A percentile compares a stretch with the other conserved stretches of the same genome.
These are phyloP conservation scores for Karstenula rhodostoma DNA, from an alignment of 2,329 filamentous ascomycete species.

Conservation along the genomic window DNA sequence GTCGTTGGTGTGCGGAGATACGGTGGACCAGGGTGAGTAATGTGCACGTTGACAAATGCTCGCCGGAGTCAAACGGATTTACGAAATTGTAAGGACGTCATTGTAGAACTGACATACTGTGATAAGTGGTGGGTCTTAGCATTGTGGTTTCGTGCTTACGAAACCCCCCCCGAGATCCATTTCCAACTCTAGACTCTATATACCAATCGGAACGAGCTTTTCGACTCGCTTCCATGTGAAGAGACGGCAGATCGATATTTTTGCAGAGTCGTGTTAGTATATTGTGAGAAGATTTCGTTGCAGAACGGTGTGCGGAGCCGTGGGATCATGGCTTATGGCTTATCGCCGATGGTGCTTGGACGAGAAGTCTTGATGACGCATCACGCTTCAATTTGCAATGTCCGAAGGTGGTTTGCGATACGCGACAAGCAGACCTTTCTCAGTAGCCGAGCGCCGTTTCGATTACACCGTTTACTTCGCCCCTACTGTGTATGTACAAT, in stretches of 20 bases:
- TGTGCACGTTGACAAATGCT: slow-evolving; percentile 5
- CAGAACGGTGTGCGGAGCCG: not conserved
- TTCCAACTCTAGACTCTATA: not conserved
- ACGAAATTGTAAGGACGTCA: slow-evolving; percentile 1
- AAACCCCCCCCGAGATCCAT: not conserved
- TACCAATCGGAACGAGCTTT: not conserved
- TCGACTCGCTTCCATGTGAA: not conserved
- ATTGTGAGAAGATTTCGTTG: not conserved
- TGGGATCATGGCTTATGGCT: not conserved
- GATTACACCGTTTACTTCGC: not conserved
- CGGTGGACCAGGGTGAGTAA: slow-evolving; percentile 8
- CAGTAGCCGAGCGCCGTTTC: not conserved
- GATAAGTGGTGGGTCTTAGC: slow-evolving; percentile 1
- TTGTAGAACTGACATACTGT: not conserved
- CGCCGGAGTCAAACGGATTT: slow-evolving; percentile 10
- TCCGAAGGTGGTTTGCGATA: not conserved
- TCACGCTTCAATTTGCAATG: not conserved
- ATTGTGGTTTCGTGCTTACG: not conserved
- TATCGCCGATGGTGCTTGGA: not conserved
- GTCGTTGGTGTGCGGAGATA: not conserved
- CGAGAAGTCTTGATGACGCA: not conserved
- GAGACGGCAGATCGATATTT: not conserved
- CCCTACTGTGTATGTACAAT: not conserved
- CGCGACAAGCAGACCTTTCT: not conserved
- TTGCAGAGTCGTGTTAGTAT: slow-evolving; percentile 5